phyloP scores from a whole-genome alignment of 139 green algal species.

The Chlorella sorokiniana region DNA sequence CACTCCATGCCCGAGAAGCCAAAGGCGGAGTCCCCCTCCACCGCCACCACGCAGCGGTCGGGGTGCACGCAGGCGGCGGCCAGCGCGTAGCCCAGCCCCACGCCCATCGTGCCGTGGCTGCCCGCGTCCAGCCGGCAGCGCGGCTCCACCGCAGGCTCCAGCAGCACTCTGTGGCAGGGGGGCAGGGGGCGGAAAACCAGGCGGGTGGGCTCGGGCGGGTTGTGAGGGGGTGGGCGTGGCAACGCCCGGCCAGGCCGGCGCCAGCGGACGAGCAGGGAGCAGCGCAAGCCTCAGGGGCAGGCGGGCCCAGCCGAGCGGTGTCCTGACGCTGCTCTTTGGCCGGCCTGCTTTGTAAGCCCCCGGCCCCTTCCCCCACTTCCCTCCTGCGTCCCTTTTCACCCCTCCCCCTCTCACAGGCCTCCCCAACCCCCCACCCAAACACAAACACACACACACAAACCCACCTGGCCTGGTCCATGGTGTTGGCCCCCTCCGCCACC shows the following conservation, averaged over 20 bases:
- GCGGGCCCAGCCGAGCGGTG: too few relatives aligned
- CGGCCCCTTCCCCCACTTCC: too few relatives aligned
- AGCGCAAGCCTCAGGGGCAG: too few relatives aligned
- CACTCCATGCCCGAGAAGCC: constrained; percentile 82
- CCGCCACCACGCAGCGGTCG: constrained; percentile 67
- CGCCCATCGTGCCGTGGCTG: constrained; percentile 88
- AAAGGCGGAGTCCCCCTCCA: constrained; percentile 87
- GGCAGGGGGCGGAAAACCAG: neutral
- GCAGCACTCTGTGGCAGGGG: constrained; percentile 41
- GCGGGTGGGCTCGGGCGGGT: neutral
- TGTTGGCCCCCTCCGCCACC: constrained; percentile 81
- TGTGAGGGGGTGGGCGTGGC: too few relatives aligned
- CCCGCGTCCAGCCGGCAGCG: constrained; percentile 77
- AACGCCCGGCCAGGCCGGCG: too few relatives aligned
- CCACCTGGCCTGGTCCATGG: constrained; percentile 78
- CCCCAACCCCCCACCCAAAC: neutral
- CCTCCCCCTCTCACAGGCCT: neutral
- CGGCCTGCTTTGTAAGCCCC: too few relatives aligned
- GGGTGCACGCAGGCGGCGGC: constrained; percentile 41
- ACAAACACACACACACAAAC: neutral
- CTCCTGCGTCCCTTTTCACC: neutral
- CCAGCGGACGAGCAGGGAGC: too few relatives aligned
- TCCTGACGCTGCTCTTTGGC: too few relatives aligned
- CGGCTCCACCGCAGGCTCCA: constrained; percentile 57
- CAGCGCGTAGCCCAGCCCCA: constrained; percentile 77